These are phyloP conservation scores for Penicillium chermesinum DNA, from an alignment of 495 filamentous ascomycete species.

Conservation along the genomic window DNA sequence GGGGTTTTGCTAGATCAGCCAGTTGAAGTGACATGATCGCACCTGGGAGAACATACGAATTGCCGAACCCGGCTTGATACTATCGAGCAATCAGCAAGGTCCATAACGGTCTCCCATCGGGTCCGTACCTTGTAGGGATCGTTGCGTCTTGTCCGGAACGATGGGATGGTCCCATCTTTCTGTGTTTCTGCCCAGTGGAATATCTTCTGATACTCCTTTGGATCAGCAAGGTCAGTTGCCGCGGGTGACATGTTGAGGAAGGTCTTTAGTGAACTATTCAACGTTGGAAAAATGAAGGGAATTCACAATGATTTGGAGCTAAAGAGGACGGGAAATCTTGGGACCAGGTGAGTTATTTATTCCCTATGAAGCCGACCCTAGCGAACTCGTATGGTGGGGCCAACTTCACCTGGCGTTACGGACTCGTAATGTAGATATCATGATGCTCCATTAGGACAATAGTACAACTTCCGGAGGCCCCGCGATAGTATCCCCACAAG, in stretches of 20 bases:
- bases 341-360: too few relatives aligned
- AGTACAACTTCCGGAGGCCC: too few relatives aligned
- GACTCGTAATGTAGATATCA: too few relatives aligned
- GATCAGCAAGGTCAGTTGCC: constrained; percentile 22
- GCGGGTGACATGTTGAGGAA: constrained; percentile 23
- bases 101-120: neutral
- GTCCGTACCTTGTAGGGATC: constrained; percentile 47
- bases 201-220: constrained; percentile 50
- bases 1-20: constrained; percentile 30
- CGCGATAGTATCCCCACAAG: too few relatives aligned
- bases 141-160: constrained; percentile 45
- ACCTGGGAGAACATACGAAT: constrained; percentile 36
- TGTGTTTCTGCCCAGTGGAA: constrained; percentile 57
- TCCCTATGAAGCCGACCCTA: too few relatives aligned
- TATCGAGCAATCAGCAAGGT: constrained; percentile 20
- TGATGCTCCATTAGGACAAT: too few relatives aligned
- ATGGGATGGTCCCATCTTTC: constrained; percentile 44
- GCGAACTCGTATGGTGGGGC: too few relatives aligned
- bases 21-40: constrained; percentile 19
- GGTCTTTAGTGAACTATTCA: neutral
- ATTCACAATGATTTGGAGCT: too few relatives aligned
- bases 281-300: neutral
- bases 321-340: too few relatives aligned
- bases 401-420: too few relatives aligned
- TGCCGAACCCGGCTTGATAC: constrained; percentile 53